Percentiles rank a stretch among this genome's conserved stretches.
Conservation (phyloP, 1,284 basidiomycete species). For the Fomes fomentarius region DNA sequence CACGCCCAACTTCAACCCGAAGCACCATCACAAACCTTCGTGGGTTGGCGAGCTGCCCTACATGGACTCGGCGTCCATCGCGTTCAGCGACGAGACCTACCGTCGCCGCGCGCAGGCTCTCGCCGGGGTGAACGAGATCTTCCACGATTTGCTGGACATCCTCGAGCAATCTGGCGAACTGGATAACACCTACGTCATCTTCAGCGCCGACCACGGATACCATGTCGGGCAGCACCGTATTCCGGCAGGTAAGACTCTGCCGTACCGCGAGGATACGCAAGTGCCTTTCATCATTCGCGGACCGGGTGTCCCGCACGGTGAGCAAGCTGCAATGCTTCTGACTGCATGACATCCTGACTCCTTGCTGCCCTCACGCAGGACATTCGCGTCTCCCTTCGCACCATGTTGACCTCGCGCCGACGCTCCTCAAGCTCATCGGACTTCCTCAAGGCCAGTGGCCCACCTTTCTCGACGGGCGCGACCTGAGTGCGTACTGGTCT, state of each 20-base stretch:
- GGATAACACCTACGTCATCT: not conserved
- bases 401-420: not conserved
- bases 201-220: not conserved
- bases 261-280: not conserved
- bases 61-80: slow-evolving; percentile 1
- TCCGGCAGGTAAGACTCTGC: not conserved
- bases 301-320: not conserved
- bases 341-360: no score
- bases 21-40: not conserved
- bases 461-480: not conserved
- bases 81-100: slow-evolving; percentile 1
- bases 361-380: not conserved
- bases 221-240: slow-evolving; percentile 1
- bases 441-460: not conserved
- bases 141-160: not conserved
- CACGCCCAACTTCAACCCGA: not conserved
- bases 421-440: not conserved
- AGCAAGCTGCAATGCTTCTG: no score
- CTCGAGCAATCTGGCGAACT: not conserved
- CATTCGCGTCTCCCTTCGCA: not conserved
- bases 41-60: not conserved
- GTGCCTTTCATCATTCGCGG: not conserved
- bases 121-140: not conserved
- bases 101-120: not conserved
- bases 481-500: not conserved